phyloP scores from a whole-genome alignment of 2,329 filamentous ascomycete species.

The Hypocreales sp. region DNA sequence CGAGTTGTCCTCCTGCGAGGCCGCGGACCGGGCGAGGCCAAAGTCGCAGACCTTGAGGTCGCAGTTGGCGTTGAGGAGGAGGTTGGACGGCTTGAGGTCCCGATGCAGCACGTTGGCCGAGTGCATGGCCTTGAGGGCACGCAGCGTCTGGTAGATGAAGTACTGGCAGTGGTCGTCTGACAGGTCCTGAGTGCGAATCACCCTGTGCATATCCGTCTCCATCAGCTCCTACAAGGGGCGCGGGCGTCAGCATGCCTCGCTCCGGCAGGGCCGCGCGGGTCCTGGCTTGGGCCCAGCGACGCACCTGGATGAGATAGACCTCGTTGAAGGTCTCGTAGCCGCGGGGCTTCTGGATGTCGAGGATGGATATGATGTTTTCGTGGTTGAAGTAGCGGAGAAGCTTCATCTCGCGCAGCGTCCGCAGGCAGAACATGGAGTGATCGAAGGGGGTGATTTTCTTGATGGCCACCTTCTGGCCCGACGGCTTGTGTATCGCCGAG shows the following conservation, averaged over 20 bases:
- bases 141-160: slow-evolving; percentile 98
- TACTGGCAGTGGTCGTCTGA: slow-evolving; percentile 99
- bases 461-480: slow-evolving; percentile 95
- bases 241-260: too few relatives aligned
- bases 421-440: slow-evolving; percentile 95
- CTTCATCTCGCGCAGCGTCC: slow-evolving; percentile 98
- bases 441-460: slow-evolving; percentile 99
- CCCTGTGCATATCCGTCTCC: slow-evolving; percentile 99
- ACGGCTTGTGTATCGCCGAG: slow-evolving; percentile 95
- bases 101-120: slow-evolving; percentile 95
- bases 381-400: slow-evolving; percentile 97
- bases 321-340: slow-evolving; percentile 95
- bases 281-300: slow-evolving; percentile 6
- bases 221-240: slow-evolving; percentile 65
- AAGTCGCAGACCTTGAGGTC: slow-evolving; percentile 99
- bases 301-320: slow-evolving; percentile 94
- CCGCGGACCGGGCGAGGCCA: slow-evolving; percentile 84
- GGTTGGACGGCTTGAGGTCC: slow-evolving; percentile 92
- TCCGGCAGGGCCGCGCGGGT: too few relatives aligned
- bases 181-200: slow-evolving; percentile 95
- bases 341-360: slow-evolving; percentile 95
- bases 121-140: slow-evolving; percentile 97
- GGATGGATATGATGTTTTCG: slow-evolving; percentile 98
- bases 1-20: slow-evolving; percentile 97
- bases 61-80: slow-evolving; percentile 95